A percentile compares a stretch with the other conserved stretches of the same genome.
Evolutionary conservation across 805 yeast species (phyloP).

Genomic region (Yarrowia keelungensis): DNA sequence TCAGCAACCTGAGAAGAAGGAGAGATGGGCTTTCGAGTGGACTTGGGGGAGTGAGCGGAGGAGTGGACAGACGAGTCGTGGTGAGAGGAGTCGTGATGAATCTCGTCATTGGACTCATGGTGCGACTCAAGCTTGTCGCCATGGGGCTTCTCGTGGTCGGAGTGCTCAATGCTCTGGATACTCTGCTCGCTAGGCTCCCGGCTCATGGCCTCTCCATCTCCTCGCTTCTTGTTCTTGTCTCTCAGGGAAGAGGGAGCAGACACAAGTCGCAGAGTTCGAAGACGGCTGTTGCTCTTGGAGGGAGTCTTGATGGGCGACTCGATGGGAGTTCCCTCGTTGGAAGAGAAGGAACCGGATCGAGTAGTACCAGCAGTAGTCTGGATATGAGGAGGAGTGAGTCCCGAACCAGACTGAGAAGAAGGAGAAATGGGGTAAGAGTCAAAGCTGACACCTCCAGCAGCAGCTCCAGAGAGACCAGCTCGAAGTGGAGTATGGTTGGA

Average conservation of each 20-base stretch:
- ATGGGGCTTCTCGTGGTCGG: not conserved
- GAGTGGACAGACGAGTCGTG: too few relatives aligned
- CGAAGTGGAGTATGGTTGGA: constrained; percentile 21
- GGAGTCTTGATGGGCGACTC: constrained; percentile 29
- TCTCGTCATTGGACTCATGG: too few relatives aligned
- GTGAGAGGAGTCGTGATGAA: too few relatives aligned
- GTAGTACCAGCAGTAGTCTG: not conserved
- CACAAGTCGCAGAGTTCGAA: constrained; percentile 27
- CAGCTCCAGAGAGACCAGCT: constrained; percentile 25
- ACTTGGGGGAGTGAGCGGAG: not conserved
- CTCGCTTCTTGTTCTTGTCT: constrained; percentile 17
- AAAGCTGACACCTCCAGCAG: constrained; percentile 9
- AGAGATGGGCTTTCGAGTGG: not conserved
- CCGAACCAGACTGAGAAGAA: not conserved
- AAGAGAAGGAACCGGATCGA: constrained; percentile 25
- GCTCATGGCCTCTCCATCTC: not conserved
- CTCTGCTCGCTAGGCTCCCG: not conserved
- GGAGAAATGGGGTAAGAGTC: constrained; percentile 17
- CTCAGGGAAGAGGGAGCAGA: constrained; percentile 29
- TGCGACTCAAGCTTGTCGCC: not conserved
- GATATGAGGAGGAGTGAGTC: constrained; percentile 8
- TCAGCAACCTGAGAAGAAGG: constrained; percentile 2
- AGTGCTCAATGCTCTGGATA: too few relatives aligned
- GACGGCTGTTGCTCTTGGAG: constrained; percentile 29
- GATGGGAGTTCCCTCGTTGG: constrained; percentile 5